Evolutionary conservation across 2,329 filamentous ascomycete species (phyloP).

Genomic region (Stachybotrys elegans): DNA sequence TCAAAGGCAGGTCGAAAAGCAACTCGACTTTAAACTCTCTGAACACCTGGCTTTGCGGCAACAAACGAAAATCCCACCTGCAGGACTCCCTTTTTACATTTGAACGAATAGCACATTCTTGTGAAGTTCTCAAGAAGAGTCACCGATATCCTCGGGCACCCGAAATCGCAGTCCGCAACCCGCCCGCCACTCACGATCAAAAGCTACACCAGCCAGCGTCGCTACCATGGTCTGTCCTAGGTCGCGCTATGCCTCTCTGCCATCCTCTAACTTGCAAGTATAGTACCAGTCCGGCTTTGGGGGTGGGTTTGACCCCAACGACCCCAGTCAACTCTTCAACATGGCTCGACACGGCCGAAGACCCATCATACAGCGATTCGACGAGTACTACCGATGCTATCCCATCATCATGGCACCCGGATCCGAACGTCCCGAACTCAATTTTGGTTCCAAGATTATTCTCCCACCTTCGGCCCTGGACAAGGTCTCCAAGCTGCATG

Average conservation of each 20-base stretch:
- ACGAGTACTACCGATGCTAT: slow-evolving; percentile 98
- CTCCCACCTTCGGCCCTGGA: slow-evolving; percentile 94
- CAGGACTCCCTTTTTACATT: too few species aligned
- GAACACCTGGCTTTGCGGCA: too few species aligned
- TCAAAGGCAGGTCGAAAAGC: too few species aligned
- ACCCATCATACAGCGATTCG: slow-evolving; percentile 69
- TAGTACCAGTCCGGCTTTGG: slow-evolving; percentile 30
- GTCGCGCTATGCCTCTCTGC: not conserved
- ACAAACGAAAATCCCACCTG: too few species aligned
- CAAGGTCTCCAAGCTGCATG: slow-evolving; percentile 92
- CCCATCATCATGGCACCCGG: slow-evolving; percentile 92
- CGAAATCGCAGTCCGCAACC: too few species aligned
- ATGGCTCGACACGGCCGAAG: slow-evolving; percentile 42
- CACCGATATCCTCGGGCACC: too few species aligned
- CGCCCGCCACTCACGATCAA: too few species aligned
- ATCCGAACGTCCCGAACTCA: slow-evolving; percentile 80
- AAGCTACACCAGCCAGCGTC: slow-evolving; percentile 4
- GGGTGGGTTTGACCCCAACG: slow-evolving; percentile 39
- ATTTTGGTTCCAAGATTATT: slow-evolving; percentile 96
- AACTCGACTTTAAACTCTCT: too few species aligned
- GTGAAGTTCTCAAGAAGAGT: too few species aligned
- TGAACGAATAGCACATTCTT: too few species aligned
- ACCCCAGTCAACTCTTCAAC: slow-evolving; percentile 44
- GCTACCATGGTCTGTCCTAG: slow-evolving; percentile 15
- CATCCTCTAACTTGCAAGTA: slow-evolving; percentile 2